Base-by-base conservation (phyloP, 2,329 filamentous ascomycete genomes). In the Pyrenochaeta sp. region DNA sequence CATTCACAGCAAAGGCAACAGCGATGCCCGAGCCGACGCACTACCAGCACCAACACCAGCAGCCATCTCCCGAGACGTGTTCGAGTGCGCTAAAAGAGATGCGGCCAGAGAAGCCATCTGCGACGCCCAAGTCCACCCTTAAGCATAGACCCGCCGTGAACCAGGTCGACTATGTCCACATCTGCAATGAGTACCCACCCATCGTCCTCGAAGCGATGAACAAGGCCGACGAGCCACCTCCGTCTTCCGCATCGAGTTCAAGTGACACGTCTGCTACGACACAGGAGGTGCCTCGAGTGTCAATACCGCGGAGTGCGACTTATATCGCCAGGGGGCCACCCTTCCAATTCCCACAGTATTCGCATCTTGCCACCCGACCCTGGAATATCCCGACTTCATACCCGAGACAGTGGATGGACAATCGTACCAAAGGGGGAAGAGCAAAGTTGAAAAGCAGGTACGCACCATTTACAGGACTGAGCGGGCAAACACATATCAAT, bases 141-240 rank as follows among this genome's bases (percentile, higher is more conserved):
- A 55, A 49, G 24, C 47, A 39, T 7, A 7, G 15, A 3, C 45
- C 24, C 32, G 27, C 12, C 12, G 48, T 55, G 0, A 49, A 40
- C 12, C 46, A 58, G n/a, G 57, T 59, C 5, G 67, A 73, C 43
- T 69, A 59, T 37, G 61, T 73, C 43, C 55, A 65, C 30, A 62
- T 71, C 1, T 64, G 65, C 22, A 68, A 71, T 7, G 58, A 69
- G 15, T 65, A 66, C 22, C 68, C 69, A 5, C 49, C 53, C 7
- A 52, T 68, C 4, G 50, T 72, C 7, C 50, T 64, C 8, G 53
- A 67, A 46, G 53, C 37, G 2, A 48, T 66, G 6, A 56, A 56
- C 15, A 58, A 60, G 39, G 15, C 59, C 13, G 47, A 54, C 8
- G 19, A 45, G 7, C 44, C 27, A 22, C 37, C 52, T 13, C n/a